phyloP scores from a whole-genome alignment of 1,139 yeast species.

The Zygoascus sp. region DNA sequence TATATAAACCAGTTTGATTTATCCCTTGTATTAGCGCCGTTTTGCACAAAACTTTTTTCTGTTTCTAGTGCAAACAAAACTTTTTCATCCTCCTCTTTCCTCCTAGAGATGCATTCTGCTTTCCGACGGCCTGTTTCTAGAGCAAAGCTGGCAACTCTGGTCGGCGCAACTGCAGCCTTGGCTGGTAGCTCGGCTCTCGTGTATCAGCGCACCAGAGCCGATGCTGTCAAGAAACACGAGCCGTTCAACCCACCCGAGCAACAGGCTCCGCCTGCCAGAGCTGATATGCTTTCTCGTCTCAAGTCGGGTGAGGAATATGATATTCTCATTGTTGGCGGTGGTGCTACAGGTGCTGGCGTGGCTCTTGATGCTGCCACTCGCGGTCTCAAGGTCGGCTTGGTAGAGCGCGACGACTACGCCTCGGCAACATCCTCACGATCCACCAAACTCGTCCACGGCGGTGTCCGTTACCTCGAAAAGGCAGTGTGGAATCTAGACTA shows the following conservation, averaged over 20 bases:
- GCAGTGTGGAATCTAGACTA: slow-evolving; percentile 84
- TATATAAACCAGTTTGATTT: background rate
- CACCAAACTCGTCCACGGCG: slow-evolving; percentile 98
- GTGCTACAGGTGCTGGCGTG: slow-evolving; percentile 93
- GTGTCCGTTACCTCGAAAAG: slow-evolving; percentile 91
- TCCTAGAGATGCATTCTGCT: slow-evolving; percentile 2
- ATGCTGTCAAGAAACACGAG: slow-evolving; percentile 6
- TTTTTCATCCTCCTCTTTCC: too few species aligned
- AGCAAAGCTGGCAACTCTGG: slow-evolving; percentile 2
- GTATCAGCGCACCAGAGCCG: slow-evolving; percentile 7
- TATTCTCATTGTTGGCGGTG: slow-evolving; percentile 85
- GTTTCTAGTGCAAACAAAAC: too few species aligned
- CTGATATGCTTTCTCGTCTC: slow-evolving; percentile 1
- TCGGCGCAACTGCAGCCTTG: slow-evolving; percentile 8
- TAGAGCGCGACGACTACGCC: slow-evolving; percentile 87
- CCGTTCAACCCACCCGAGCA: slow-evolving; percentile 7
- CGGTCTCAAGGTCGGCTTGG: slow-evolving; percentile 81
- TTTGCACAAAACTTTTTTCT: background rate
- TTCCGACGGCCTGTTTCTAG: slow-evolving; percentile 2
- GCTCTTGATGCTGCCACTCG: slow-evolving; percentile 90
- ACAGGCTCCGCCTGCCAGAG: slow-evolving; percentile 4
- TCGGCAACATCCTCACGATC: slow-evolving; percentile 90
- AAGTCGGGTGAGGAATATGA: slow-evolving; percentile 49
- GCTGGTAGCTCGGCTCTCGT: slow-evolving; percentile 5
- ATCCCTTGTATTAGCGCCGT: background rate